Evolutionary conservation across 768 basidiomycete species (phyloP).

Genomic region (Suillus paluster): DNA sequence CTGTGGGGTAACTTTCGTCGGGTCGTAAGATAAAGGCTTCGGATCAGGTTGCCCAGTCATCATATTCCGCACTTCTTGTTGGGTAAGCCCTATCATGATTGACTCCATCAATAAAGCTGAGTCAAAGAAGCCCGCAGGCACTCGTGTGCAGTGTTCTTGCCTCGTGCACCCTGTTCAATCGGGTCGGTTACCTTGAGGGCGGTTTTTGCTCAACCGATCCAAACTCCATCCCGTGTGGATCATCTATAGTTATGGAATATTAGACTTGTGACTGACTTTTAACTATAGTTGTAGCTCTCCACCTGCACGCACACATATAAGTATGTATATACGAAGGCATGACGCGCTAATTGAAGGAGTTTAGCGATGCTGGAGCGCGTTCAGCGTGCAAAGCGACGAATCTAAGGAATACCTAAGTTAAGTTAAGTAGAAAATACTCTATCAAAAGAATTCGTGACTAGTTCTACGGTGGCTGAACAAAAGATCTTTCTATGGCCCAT

Average conservation of each 20-base stretch:
- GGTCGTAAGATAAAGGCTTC: background rate
- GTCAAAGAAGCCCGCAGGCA: background rate
- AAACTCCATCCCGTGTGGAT: background rate
- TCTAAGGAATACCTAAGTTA: background rate
- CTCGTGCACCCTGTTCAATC: background rate
- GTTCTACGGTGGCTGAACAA: background rate
- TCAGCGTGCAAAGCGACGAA: background rate
- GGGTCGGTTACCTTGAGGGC: background rate
- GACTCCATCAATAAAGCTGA: background rate
- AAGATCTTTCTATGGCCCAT: background rate
- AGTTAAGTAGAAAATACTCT: background rate
- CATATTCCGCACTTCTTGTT: background rate
- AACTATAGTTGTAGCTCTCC: background rate
- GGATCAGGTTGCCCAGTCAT: background rate
- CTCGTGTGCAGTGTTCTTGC: background rate
- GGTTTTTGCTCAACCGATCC: background rate
- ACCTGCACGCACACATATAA: too few species aligned
- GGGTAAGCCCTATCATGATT: background rate
- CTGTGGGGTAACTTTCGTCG: background rate
- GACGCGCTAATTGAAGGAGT: too few species aligned
- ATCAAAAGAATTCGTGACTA: background rate
- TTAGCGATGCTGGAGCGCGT: too few species aligned
- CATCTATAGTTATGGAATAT: background rate
- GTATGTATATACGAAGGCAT: too few species aligned
- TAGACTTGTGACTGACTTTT: background rate